Evolutionary conservation across 2,329 filamentous ascomycete species (phyloP), one percentile per base, ranked within the genome.

Genomic region (Ophiostoma australiae): DNA sequence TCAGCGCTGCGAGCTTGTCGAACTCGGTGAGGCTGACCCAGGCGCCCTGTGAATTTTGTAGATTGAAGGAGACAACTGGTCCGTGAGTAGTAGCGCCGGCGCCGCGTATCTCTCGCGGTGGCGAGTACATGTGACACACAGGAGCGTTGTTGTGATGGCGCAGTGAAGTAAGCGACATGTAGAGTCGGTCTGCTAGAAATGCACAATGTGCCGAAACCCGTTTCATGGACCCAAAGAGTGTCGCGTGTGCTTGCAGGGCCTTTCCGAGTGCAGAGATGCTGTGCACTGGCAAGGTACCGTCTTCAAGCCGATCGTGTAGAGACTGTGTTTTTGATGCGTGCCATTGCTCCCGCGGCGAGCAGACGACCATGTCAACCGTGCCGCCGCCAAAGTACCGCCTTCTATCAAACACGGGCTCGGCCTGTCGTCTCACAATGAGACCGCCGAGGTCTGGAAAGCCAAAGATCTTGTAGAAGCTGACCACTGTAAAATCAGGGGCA

Each of bases 391-490:
- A 99, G 76, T 96, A 99, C 73, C 83, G 89, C 72, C 93, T 87
- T 61, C 83, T 82, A 41, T 86, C 82, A 67, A 97, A 89, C 3
- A 90, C 77, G 55, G 84, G 78, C 7, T 86, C 87, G 15, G 91
- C 87, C 41, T 87, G 84, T 75, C 92, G 93, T 61, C 91, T 88
- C 15, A 98, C 88, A 39, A 98, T 88, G 72, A 99, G 81, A 1
- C 90, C 93, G 1, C 94, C 94, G 1, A 98, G 83, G 77, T 98
- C 92, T 0, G 94, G 94, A 74, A 97, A 97, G 1, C 95, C 94
- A 78, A 98, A 98, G n/a, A 97, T 94, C 79, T 98, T 99, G 82
- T 97, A 96, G 74, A 98, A 89, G 79, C 94, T 97, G 61, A 98
- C 77, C 0, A 92, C 91, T 0, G 88, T 90, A 75, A 98, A 98